Evolutionary conservation across 2,329 filamentous ascomycete genomes (phyloP).

Genomic region (Pseudogymnoascus sp.): DNA sequence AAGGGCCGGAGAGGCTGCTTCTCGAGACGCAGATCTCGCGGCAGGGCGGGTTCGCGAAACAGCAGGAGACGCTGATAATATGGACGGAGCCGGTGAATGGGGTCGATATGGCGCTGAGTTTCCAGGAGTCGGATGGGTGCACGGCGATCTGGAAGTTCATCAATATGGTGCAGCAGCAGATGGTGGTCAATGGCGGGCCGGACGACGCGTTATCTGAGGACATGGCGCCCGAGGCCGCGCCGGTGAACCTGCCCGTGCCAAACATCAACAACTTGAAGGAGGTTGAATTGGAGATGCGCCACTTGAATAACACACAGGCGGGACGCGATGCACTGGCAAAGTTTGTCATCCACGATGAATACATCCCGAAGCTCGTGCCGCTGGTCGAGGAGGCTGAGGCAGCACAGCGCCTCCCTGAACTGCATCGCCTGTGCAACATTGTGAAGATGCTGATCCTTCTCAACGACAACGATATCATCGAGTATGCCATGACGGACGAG

Average conservation of each 20-base stretch:
- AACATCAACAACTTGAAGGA: slow-evolving; percentile 78
- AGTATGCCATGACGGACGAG: slow-evolving; percentile 84
- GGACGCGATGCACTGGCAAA: slow-evolving; percentile 85
- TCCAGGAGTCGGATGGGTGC: slow-evolving; percentile 95
- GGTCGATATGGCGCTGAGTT: slow-evolving; percentile 95
- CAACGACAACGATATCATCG: slow-evolving; percentile 92
- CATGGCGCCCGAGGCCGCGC: slow-evolving; percentile 62
- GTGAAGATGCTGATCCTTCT: slow-evolving; percentile 94
- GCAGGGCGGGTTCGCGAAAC: slow-evolving; percentile 96
- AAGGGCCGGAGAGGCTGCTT: slow-evolving; percentile 74
- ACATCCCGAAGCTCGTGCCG: slow-evolving; percentile 79
- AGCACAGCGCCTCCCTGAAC: slow-evolving; percentile 75
- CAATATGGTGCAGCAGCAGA: slow-evolving; percentile 71
- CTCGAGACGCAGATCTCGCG: slow-evolving; percentile 86
- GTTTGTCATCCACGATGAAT: slow-evolving; percentile 77
- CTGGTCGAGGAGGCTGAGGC: slow-evolving; percentile 86
- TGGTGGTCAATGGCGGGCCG: slow-evolving; percentile 57
- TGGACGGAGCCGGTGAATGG: slow-evolving; percentile 85
- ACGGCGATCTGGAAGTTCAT: slow-evolving; percentile 94
- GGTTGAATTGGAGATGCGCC: slow-evolving; percentile 77
- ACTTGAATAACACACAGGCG: slow-evolving; percentile 64
- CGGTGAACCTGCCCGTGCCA: slow-evolving; percentile 70
- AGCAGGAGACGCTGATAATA: slow-evolving; percentile 97
- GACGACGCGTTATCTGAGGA: slow-evolving; percentile 90
- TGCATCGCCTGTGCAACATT: slow-evolving; percentile 92